Conservation (phyloP, 108 stramenopile genomes). For the Aureococcus anophagefferens region DNA sequence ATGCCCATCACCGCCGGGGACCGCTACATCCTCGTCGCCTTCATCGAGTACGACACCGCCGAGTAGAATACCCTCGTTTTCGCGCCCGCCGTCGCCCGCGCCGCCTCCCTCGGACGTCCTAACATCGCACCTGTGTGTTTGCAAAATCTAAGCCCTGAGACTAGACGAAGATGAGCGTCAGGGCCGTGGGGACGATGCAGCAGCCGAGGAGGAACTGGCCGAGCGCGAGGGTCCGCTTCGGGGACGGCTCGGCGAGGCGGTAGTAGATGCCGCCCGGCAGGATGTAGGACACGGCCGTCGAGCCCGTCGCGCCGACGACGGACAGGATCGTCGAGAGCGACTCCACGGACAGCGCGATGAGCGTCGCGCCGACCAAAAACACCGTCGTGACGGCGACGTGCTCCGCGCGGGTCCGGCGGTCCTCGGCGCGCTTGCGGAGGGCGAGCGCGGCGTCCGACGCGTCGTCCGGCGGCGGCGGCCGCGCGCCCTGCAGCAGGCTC, state of each 20-base stretch:
- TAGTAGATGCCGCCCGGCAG: slow-evolving; percentile 56
- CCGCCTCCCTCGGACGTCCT: too few species aligned
- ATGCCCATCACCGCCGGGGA: too few species aligned
- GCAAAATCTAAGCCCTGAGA: too few species aligned
- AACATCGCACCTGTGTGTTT: too few species aligned
- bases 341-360: slow-evolving; percentile 40
- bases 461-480: too few species aligned
- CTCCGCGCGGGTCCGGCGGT: too few species aligned
- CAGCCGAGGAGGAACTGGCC: slow-evolving; percentile 33
- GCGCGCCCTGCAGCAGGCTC: neutral
- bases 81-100: too few species aligned
- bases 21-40: too few species aligned
- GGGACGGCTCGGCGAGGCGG: slow-evolving; percentile 21
- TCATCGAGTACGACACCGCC: too few species aligned
- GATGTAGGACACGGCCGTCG: slow-evolving; percentile 54
- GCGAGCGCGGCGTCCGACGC: too few species aligned
- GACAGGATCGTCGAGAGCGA: slow-evolving; percentile 47
- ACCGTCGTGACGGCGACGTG: slow-evolving; percentile 28
- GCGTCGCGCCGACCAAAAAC: slow-evolving; percentile 39
- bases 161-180: slow-evolving; percentile 5
- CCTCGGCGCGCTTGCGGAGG: too few species aligned
- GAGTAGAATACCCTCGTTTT: too few species aligned
- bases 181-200: slow-evolving; percentile 38
- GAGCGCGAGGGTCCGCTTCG: slow-evolving; percentile 21
- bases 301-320: slow-evolving; percentile 60